Percentiles rank a stretch among this genome's conserved stretches.
Conservation (phyloP, 371 early-diverging fungal genomes). For the Nosema muscidifuracis region DNA sequence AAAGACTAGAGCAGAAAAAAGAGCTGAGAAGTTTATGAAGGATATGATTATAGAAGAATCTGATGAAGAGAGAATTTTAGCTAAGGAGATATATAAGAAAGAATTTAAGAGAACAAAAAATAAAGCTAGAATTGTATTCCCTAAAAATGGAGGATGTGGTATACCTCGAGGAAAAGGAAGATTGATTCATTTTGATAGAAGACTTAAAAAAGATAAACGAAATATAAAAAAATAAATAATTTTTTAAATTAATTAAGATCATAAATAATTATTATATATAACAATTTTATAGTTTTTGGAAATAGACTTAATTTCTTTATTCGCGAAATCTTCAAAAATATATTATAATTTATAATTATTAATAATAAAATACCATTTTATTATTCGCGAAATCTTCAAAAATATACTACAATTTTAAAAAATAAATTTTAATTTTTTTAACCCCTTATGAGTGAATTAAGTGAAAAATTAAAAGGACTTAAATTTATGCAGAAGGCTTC, state of each 20-base stretch:
- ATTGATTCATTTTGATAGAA: constrained; percentile 56
- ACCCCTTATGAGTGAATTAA: constrained; percentile 22
- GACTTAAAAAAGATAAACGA: constrained; percentile 63
- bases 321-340: too few relatives aligned
- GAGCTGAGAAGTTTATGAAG: constrained; percentile 52
- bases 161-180: constrained; percentile 57
- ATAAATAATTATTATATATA: too few relatives aligned
- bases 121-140: constrained; percentile 55
- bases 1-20: constrained; percentile 50
- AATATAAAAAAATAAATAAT: constrained; percentile 11
- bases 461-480: constrained; percentile 33
- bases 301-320: too few relatives aligned
- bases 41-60: constrained; percentile 48
- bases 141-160: constrained; percentile 39
- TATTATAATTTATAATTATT: too few relatives aligned
- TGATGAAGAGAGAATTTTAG: constrained; percentile 48
- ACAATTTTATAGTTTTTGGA: too few relatives aligned
- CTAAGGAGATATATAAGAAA: constrained; percentile 52
- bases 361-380: too few relatives aligned
- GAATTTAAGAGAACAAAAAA: constrained; percentile 51
- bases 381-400: too few relatives aligned
- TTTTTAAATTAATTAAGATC: too few relatives aligned
- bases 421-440: constrained; percentile 8
- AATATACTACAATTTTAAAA: too few relatives aligned
- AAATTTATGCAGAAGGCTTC: constrained; percentile 34